These are phyloP conservation scores for Stellera chamaejasme DNA, from an alignment of 345 rosid species.

Conservation along the genomic window DNA sequence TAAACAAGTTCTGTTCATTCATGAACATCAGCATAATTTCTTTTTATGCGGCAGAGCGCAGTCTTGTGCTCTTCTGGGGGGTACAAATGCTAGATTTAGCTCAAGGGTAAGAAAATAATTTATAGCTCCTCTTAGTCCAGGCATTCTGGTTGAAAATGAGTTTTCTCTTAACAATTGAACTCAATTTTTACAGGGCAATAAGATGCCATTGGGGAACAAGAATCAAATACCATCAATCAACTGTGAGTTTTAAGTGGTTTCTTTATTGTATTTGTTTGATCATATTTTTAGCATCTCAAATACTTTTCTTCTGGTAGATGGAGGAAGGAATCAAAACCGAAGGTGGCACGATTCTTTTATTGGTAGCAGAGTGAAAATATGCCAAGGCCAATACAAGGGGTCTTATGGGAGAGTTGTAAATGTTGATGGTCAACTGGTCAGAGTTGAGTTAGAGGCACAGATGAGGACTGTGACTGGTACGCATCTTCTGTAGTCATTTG, in stretches of 20 bases:
- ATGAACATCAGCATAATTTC: slow-evolving; percentile 86
- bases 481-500: slow-evolving; percentile 11
- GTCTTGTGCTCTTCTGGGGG: slow-evolving; percentile 71
- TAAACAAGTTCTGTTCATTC: slow-evolving; percentile 56
- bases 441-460: slow-evolving; percentile 78
- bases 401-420: slow-evolving; percentile 76
- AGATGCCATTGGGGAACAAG: background rate
- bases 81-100: slow-evolving; percentile 46
- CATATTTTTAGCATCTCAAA: too few relatives aligned
- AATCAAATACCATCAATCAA: background rate
- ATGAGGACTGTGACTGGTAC: slow-evolving; percentile 84
- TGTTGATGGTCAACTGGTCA: slow-evolving; percentile 58
- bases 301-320: slow-evolving; percentile 28
- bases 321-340: slow-evolving; percentile 77
- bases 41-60: slow-evolving; percentile 69
- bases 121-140: background rate
- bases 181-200: background rate
- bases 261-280: slow-evolving; percentile 3
- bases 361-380: slow-evolving; percentile 70
- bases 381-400: slow-evolving; percentile 75
- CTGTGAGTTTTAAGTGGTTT: slow-evolving; percentile 4
- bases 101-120: slow-evolving; percentile 41
- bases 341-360: slow-evolving; percentile 58
- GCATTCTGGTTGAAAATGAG: background rate
- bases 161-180: background rate